Base-by-base conservation (phyloP, 495 filamentous ascomycete species). In the Aspergillus steynii region DNA sequence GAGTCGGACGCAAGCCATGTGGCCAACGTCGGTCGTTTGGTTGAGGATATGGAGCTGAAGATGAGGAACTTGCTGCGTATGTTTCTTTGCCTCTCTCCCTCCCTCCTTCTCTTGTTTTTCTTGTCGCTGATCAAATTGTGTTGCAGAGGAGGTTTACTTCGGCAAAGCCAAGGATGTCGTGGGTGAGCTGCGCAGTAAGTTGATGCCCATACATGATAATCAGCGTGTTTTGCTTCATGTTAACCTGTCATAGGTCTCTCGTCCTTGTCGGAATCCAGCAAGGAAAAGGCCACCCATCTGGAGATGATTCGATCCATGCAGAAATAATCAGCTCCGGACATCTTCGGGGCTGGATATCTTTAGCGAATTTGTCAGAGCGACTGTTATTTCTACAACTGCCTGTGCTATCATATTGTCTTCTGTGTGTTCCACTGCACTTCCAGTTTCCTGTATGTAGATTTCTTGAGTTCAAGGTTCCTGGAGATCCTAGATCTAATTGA, bases 1-100 rank as follows among this genome's bases (percentile, higher is more conserved):
- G 90, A 94, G 60, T 91, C 88, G 65, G 96, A 99, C 76, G 87
- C 87, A 51, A 92, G 90, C 75, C 95, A 99, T 78, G 92, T 99
- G 63, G 90, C 90, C 53, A 99, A 99, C 73, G 92, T 98, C 63
- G 95, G 95, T 47, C 83, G 86, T 74, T 81, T 99, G 69, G 94
- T 99, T 51, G 95, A 99, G 81, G 96, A 99, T 79, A 97, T 99
- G 94, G 95, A 99, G 60, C 83, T 97, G 73, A 96, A 97, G 85
- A 99, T 99, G 96, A 87, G 95, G 76, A 99, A 98, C 73, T 74
- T 98, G 75, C 81, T 99, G 71, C 96, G 85, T 87, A 77, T 53
- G 84, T 78, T 26, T 49, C 51, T 3, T 20, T 20, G 20, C 26
- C 15, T 1, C 15, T 5, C 2, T 29, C 49, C 12, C 28, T n/a